Conservation (phyloP, 768 basidiomycete species). For the Xerocomus potaroensis region DNA sequence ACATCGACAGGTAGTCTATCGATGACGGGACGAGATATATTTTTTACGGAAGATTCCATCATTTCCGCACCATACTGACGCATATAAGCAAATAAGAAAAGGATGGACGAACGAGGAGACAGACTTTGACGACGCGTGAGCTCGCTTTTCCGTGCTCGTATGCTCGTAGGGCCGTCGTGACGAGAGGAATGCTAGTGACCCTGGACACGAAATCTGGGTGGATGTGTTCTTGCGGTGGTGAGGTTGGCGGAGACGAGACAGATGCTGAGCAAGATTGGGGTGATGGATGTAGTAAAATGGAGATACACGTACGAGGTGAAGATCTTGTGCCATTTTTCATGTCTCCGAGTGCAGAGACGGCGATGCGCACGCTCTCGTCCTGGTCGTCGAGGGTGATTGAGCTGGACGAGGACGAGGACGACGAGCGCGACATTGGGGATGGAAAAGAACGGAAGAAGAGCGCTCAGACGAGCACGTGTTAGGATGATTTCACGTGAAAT, state of each 20-base stretch:
- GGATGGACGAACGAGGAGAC: conserved; percentile 6
- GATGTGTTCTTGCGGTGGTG: conserved; percentile 10
- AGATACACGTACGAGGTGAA: background rate
- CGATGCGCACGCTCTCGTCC: conserved; percentile 77
- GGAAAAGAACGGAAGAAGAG: no score
- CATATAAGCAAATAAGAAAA: conserved; percentile 9
- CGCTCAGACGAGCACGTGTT: conserved; percentile 4
- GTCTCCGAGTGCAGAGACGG: conserved; percentile 69
- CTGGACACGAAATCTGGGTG: conserved; percentile 43
- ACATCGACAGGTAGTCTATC: conserved; percentile 72
- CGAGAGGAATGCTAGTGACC: conserved; percentile 66
- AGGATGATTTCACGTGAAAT: conserved; percentile 4
- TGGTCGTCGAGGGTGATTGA: conserved; percentile 41
- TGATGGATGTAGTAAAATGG: background rate
- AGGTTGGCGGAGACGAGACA: conserved; percentile 8
- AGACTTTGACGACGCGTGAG: conserved; percentile 81
- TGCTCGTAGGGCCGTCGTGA: conserved; percentile 64
- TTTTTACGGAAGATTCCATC: conserved; percentile 79
- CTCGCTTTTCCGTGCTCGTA: conserved; percentile 84
- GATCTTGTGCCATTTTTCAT: conserved; percentile 54
- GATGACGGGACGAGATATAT: conserved; percentile 78
- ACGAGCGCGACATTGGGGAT: conserved; percentile 14
- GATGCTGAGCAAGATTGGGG: background rate
- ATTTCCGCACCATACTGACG: conserved; percentile 82
- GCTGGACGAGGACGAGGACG: conserved; percentile 10